phyloP scores from a whole-genome alignment of 1,284 basidiomycete species.

The Ceratobasidium sp. region DNA sequence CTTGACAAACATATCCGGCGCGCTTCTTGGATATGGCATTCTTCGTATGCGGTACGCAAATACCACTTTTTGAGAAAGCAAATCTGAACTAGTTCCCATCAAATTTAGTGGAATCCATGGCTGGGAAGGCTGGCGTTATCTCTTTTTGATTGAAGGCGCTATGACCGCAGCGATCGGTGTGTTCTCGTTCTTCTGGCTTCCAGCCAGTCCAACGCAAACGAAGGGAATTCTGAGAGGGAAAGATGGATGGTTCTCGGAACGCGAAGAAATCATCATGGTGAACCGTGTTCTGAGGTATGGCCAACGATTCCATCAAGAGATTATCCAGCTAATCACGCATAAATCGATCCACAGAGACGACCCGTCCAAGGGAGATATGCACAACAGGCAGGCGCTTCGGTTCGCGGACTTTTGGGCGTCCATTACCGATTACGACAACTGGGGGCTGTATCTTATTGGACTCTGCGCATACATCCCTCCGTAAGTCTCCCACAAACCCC shows the following conservation, averaged over 20 bases:
- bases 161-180: conserved; percentile 22
- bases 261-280: conserved; percentile 63
- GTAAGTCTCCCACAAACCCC: neutral
- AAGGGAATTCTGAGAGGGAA: conserved; percentile 69
- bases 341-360: conserved; percentile 67
- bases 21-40: conserved; percentile 69
- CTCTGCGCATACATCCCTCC: conserved; percentile 22
- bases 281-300: conserved; percentile 58
- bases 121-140: conserved; percentile 44
- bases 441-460: conserved; percentile 63
- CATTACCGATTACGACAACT: conserved; percentile 69
- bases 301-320: neutral
- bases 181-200: conserved; percentile 68
- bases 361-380: conserved; percentile 73
- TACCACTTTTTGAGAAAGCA: conserved; percentile 52
- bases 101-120: conserved; percentile 25
- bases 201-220: conserved; percentile 70
- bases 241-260: conserved; percentile 63
- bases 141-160: conserved; percentile 48
- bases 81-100: conserved; percentile 47
- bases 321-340: conserved; percentile 50
- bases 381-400: conserved; percentile 75
- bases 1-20: conserved; percentile 59
- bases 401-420: conserved; percentile 62
- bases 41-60: conserved; percentile 63